Percentiles rank a stretch among this genome's conserved stretches.
Evolutionary conservation across 1,284 basidiomycete genomes (phyloP).

Genomic region (Ceratobasidium sp.): DNA sequence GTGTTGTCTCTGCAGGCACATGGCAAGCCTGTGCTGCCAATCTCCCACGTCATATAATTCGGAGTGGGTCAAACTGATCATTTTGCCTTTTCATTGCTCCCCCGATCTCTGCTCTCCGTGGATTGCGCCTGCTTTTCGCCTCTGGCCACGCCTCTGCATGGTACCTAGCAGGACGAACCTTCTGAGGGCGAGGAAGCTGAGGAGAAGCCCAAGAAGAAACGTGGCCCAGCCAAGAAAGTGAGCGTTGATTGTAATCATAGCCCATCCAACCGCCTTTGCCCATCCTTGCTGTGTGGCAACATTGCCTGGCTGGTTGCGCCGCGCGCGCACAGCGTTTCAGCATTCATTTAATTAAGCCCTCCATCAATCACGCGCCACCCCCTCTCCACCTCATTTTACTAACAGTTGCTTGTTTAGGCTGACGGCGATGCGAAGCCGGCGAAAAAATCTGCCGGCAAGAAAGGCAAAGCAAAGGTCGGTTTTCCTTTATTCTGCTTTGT

Average conservation of each 20-base stretch:
- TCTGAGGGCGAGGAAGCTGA: conserved; percentile 52
- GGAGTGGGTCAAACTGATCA: not conserved
- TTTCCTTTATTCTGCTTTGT: not conserved
- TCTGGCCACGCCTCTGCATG: not conserved
- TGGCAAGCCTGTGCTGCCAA: not conserved
- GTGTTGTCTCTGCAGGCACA: not conserved
- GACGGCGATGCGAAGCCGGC: conserved; percentile 21
- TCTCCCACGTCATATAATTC: not conserved
- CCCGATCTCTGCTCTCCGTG: not conserved
- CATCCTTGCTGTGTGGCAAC: not conserved
- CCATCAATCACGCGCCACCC: not conserved
- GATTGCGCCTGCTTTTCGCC: not conserved
- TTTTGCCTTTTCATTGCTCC: not conserved
- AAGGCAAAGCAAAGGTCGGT: conserved; percentile 30
- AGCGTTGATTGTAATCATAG: not conserved
- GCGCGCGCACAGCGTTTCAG: not conserved
- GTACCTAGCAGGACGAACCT: not conserved
- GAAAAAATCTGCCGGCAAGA: conserved; percentile 27
- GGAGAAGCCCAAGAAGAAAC: conserved; percentile 59
- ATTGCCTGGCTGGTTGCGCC: not conserved
- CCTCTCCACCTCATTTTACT: not conserved
- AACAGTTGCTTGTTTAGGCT: not conserved
- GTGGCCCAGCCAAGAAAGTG: conserved; percentile 49
- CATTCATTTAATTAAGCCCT: not conserved
- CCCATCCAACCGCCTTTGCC: not conserved